phyloP scores from a whole-genome alignment of 805 yeast species.

The Debaryomyces tyrocola region DNA sequence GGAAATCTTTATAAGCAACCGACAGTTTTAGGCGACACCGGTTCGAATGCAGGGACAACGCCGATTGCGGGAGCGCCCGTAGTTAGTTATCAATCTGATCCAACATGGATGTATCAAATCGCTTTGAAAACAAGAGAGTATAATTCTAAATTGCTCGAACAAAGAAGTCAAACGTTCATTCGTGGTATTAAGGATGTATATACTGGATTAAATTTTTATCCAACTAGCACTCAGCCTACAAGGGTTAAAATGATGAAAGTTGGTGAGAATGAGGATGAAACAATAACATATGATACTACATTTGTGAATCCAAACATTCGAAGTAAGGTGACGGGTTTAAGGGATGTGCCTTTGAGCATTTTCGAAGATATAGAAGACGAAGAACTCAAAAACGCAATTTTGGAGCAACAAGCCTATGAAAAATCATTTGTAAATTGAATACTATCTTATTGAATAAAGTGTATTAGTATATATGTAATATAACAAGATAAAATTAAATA shows the following conservation, averaged over 20 bases:
- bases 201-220: constrained; percentile 78
- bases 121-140: constrained; percentile 75
- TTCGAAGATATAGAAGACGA: constrained; percentile 56
- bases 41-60: constrained; percentile 22
- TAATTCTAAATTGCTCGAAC: constrained; percentile 60
- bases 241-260: constrained; percentile 28
- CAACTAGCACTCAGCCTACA: constrained; percentile 73
- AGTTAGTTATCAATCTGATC: constrained; percentile 51
- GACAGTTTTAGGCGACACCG: constrained; percentile 39
- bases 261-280: constrained; percentile 23
- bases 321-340: constrained; percentile 62
- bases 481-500: background rate
- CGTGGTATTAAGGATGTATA: constrained; percentile 76
- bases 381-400: constrained; percentile 58
- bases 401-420: constrained; percentile 59
- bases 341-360: constrained; percentile 55
- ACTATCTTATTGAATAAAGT: background rate
- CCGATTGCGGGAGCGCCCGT: constrained; percentile 34
- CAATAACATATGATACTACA: constrained; percentile 47
- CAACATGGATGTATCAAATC: constrained; percentile 82
- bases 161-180: constrained; percentile 53
- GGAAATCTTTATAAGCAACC: constrained; percentile 40
- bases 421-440: constrained; percentile 8
- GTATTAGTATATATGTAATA: constrained; percentile 1
- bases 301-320: constrained; percentile 47